A percentile compares a stretch with the other conserved stretches of the same genome.
phyloP scores from a whole-genome alignment of 345 rosid species.

The Aegle marmelos region DNA sequence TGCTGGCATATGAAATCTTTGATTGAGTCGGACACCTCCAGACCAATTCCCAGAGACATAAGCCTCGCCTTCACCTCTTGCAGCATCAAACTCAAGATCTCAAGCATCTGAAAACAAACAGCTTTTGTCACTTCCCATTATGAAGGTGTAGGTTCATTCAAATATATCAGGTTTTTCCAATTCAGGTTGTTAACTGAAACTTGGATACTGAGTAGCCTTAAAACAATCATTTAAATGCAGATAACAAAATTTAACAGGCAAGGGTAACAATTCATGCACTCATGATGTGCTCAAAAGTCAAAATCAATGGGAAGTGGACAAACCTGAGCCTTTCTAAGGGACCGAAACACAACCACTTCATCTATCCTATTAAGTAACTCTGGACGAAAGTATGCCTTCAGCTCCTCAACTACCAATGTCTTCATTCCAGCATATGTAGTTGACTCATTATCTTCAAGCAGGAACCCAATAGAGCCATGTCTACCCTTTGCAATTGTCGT shows the following conservation, averaged over 20 bases:
- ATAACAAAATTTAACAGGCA: neutral
- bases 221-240: neutral
- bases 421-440: constrained; percentile 75
- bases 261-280: neutral
- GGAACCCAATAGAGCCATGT: constrained; percentile 65
- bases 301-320: constrained; percentile 19
- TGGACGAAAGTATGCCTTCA: constrained; percentile 85
- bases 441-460: constrained; percentile 46
- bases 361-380: constrained; percentile 95
- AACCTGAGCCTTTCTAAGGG: constrained; percentile 91
- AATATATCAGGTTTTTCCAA: neutral
- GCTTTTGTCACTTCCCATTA: neutral
- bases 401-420: constrained; percentile 77
- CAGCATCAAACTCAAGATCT: constrained; percentile 76
- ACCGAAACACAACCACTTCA: constrained; percentile 84
- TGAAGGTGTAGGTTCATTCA: neutral
- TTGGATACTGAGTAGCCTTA: neutral
- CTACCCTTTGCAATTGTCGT: constrained; percentile 86
- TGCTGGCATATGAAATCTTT: constrained; percentile 77
- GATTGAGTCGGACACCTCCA: constrained; percentile 77
- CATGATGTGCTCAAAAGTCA: neutral
- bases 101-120: constrained; percentile 58
- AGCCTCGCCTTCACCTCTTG: constrained; percentile 80
- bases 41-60: constrained; percentile 67
- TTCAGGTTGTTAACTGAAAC: neutral